These are phyloP conservation scores for Crithidia sp. DNA, from an alignment of 208 protist species.

Conservation along the genomic window DNA sequence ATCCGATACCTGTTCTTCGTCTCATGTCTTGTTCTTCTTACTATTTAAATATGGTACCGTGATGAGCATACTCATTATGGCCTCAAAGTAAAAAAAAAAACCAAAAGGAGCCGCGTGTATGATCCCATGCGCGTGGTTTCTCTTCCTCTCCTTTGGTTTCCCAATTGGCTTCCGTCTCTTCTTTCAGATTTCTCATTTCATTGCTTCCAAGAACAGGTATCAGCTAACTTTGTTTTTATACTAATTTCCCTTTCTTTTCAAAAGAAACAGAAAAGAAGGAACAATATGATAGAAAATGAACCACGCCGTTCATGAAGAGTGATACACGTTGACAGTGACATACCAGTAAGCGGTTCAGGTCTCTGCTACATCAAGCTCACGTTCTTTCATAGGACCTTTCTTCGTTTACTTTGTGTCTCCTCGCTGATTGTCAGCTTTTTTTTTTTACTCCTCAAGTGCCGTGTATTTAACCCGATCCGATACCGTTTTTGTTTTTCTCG, in stretches of 20 bases:
- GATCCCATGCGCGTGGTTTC: too few relatives aligned
- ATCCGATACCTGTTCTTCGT: constrained; percentile 14
- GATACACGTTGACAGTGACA: too few relatives aligned
- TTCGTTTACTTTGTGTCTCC: background rate
- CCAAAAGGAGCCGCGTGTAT: too few relatives aligned
- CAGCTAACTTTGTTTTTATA: constrained; percentile 1
- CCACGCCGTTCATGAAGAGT: background rate
- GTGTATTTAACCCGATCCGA: constrained; percentile 16
- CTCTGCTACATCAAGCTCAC: background rate
- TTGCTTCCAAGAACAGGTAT: constrained; percentile 17
- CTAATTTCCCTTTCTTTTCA: background rate
- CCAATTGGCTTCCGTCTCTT: background rate
- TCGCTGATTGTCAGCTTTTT: background rate
- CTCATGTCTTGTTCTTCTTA: constrained; percentile 11
- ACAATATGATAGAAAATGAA: background rate
- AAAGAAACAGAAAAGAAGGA: background rate
- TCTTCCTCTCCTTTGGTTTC: background rate
- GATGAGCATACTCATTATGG: too few relatives aligned
- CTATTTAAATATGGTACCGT: background rate
- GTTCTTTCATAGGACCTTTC: background rate
- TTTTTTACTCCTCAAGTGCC: background rate
- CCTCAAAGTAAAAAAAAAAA: too few relatives aligned
- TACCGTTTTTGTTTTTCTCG: constrained; percentile 6
- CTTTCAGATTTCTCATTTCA: constrained; percentile 1
- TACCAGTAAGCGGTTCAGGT: background rate